phyloP scores from a whole-genome alignment of 2,329 filamentous ascomycete species.

The Arthroderma sp. region DNA sequence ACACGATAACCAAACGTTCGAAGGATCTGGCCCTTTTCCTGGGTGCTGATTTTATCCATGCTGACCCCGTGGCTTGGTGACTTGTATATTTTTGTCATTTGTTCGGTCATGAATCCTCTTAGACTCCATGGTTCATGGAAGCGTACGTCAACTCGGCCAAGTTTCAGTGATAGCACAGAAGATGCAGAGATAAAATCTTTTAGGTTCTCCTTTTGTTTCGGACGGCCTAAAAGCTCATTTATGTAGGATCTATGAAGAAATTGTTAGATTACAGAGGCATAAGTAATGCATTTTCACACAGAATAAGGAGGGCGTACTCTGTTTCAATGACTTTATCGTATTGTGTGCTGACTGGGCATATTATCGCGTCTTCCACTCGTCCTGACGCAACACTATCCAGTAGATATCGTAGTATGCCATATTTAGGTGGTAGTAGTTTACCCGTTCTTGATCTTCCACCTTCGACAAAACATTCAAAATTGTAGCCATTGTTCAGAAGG shows the following conservation, averaged over 20 bases:
- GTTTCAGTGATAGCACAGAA: conserved; percentile 72
- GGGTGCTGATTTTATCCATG: conserved; percentile 31
- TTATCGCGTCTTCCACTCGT: conserved; percentile 75
- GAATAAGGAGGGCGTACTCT: conserved; percentile 36
- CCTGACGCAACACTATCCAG: conserved; percentile 82
- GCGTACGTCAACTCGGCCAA: conserved; percentile 85
- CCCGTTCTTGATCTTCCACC: conserved; percentile 85
- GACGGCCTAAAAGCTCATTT: conserved; percentile 79
- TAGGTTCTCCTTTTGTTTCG: conserved; percentile 91
- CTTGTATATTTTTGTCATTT: conserved; percentile 47
- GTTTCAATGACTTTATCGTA: conserved; percentile 99
- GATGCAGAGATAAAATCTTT: conserved; percentile 79
- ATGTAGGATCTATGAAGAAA: conserved; percentile 58
- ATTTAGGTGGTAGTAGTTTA: conserved; percentile 86
- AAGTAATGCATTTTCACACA: background rate
- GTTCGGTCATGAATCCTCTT: conserved; percentile 63
- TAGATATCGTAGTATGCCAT: conserved; percentile 84
- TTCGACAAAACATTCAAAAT: conserved; percentile 96
- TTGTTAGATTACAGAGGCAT: conserved; percentile 6
- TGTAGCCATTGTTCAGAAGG: conserved; percentile 75
- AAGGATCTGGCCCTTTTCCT: conserved; percentile 57
- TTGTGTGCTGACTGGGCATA: conserved; percentile 91
- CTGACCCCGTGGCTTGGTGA: conserved; percentile 21
- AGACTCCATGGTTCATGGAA: conserved; percentile 97
- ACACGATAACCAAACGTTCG: conserved; percentile 85